Conservation (phyloP, 169 alveolate genomes). For the Fabrea salina region DNA sequence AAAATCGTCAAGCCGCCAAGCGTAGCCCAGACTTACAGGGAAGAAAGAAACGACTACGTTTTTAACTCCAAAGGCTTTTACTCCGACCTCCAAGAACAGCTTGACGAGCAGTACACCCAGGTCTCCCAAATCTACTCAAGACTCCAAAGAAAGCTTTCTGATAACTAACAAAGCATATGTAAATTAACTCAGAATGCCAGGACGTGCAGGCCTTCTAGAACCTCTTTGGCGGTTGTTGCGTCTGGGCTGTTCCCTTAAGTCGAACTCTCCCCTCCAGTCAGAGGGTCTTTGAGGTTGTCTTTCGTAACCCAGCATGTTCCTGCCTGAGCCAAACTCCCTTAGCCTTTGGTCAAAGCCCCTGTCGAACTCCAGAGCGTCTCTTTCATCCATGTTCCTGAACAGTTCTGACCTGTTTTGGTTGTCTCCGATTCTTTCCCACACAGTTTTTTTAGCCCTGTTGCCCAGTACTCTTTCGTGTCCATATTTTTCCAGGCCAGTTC, state of each 20-base stretch:
- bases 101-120: neutral
- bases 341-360: neutral
- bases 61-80: constrained; percentile 25
- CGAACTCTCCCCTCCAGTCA: no score
- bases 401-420: neutral
- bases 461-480: constrained; percentile 29
- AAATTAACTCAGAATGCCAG: no score
- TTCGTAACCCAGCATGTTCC: neutral
- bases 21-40: neutral
- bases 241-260: no score
- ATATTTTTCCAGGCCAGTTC: constrained; percentile 27
- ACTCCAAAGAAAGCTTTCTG: neutral
- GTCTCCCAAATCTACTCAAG: neutral
- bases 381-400: neutral
- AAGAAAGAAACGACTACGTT: neutral
- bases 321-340: neutral
- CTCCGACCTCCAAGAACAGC: neutral
- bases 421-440: constrained; percentile 4
- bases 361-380: constrained; percentile 18
- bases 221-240: no score
- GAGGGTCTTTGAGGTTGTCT: no score
- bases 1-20: constrained; percentile 4
- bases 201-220: no score
- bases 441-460: neutral
- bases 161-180: neutral